These are phyloP conservation scores for Cucumis melo DNA, from an alignment of 306 rosid genomes.

Conservation along the genomic window DNA sequence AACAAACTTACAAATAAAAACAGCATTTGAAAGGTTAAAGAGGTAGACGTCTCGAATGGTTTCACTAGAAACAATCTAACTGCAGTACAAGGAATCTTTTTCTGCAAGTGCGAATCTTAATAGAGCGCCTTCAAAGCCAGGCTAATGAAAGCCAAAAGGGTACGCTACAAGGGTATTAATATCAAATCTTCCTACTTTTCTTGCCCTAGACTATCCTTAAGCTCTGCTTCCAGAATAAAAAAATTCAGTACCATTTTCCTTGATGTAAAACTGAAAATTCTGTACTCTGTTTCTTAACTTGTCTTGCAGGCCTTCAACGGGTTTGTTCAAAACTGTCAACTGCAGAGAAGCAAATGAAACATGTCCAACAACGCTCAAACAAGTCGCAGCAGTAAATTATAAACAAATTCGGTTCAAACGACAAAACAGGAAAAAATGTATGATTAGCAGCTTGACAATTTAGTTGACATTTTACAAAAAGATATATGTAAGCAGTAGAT, in stretches of 20 bases:
- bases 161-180: neutral
- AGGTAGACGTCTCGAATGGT: neutral
- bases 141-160: neutral
- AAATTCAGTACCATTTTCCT: slow-evolving; percentile 57
- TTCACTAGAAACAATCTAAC: neutral
- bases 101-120: neutral
- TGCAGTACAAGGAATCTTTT: neutral
- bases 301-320: slow-evolving; percentile 21
- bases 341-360: slow-evolving; percentile 12
- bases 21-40: neutral
- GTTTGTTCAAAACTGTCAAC: slow-evolving; percentile 50
- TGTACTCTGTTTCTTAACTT: slow-evolving; percentile 23
- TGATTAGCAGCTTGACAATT: neutral
- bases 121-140: neutral
- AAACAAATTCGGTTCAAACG: neutral
- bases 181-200: neutral
- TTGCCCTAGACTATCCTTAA: slow-evolving; percentile 9
- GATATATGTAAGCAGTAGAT: neutral
- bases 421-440: neutral
- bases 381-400: neutral
- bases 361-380: neutral
- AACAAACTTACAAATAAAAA: neutral
- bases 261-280: slow-evolving; percentile 66
- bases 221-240: slow-evolving; percentile 74
- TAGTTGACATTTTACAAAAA: neutral